A percentile compares a stretch with the other conserved stretches of the same genome.
phyloP scores from a whole-genome alignment of 441 rosid genomes.

The Sinapis alba region DNA sequence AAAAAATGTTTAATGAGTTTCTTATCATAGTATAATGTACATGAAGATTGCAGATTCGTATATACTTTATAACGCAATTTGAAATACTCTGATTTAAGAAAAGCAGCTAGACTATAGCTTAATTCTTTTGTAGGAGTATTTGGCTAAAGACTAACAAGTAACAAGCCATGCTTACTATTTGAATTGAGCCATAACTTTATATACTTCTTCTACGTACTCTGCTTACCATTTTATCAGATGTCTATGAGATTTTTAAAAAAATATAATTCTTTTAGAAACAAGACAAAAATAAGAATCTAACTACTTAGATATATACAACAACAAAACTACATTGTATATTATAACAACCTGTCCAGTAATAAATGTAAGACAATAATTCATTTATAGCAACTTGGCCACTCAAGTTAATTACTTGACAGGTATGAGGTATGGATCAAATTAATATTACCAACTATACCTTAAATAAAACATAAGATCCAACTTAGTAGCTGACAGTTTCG shows the following conservation, averaged over 20 bases:
- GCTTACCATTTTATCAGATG: background rate
- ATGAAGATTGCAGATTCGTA: background rate
- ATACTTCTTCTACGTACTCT: background rate
- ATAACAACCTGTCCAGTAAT: slow-evolving; percentile 10
- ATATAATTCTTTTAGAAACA: background rate
- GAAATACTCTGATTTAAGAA: background rate
- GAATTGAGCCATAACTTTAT: background rate
- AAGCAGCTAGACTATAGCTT: background rate
- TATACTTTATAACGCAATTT: background rate
- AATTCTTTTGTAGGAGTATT: background rate
- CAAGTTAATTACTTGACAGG: slow-evolving; percentile 20
- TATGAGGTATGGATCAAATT: background rate
- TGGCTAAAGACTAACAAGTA: background rate
- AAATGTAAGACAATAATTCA: slow-evolving; percentile 19
- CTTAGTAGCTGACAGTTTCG: slow-evolving; percentile 32
- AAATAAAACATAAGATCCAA: slow-evolving; percentile 22
- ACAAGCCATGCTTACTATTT: background rate
- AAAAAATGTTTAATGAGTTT: background rate
- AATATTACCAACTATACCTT: slow-evolving; percentile 12
- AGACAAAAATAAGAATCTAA: slow-evolving; percentile 2
- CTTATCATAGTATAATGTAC: background rate
- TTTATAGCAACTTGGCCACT: slow-evolving; percentile 35
- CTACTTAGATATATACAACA: slow-evolving; percentile 6
- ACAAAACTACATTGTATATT: slow-evolving; percentile 8
- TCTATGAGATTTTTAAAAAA: background rate